Evolutionary conservation across 2,329 filamentous ascomycete species (phyloP).

Genomic region (Aureobasidium sp.): DNA sequence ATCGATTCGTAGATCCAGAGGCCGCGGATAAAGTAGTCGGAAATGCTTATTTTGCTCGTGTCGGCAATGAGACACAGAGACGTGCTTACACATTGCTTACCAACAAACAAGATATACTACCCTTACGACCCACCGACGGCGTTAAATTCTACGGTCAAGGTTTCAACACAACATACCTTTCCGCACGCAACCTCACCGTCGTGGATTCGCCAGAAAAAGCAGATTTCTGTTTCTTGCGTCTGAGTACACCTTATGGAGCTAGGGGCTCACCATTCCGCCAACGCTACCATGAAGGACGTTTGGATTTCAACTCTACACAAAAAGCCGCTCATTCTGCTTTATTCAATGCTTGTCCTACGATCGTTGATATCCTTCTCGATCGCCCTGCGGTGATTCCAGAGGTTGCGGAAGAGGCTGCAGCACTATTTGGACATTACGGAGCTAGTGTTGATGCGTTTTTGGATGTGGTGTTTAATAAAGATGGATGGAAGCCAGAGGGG

Average conservation of each 20-base stretch:
- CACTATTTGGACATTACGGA: slow-evolving; percentile 7
- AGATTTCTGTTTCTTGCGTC: slow-evolving; percentile 9
- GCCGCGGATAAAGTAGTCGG: slow-evolving; percentile 12
- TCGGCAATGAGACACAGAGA: slow-evolving; percentile 13
- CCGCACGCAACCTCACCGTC: not conserved
- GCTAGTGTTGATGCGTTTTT: slow-evolving; percentile 15
- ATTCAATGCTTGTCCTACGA: not conserved
- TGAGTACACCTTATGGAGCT: not conserved
- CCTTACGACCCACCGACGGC: not conserved
- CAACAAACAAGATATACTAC: not conserved
- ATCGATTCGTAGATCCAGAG: slow-evolving; percentile 6
- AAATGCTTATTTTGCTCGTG: slow-evolving; percentile 1
- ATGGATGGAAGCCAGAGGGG: slow-evolving; percentile 6
- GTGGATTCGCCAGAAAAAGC: not conserved
- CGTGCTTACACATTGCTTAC: slow-evolving; percentile 8
- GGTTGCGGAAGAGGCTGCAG: not conserved
- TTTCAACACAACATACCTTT: not conserved
- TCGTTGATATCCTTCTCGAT: slow-evolving; percentile 12
- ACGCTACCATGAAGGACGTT: slow-evolving; percentile 13
- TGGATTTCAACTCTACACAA: not conserved
- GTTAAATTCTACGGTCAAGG: not conserved
- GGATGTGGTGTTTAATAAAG: slow-evolving; percentile 14
- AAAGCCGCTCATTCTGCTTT: not conserved
- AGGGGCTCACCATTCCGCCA: slow-evolving; percentile 14
- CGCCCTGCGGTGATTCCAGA: slow-evolving; percentile 10